phyloP scores from a whole-genome alignment of 78 protist species.

The Emiliania huxleyi region DNA sequence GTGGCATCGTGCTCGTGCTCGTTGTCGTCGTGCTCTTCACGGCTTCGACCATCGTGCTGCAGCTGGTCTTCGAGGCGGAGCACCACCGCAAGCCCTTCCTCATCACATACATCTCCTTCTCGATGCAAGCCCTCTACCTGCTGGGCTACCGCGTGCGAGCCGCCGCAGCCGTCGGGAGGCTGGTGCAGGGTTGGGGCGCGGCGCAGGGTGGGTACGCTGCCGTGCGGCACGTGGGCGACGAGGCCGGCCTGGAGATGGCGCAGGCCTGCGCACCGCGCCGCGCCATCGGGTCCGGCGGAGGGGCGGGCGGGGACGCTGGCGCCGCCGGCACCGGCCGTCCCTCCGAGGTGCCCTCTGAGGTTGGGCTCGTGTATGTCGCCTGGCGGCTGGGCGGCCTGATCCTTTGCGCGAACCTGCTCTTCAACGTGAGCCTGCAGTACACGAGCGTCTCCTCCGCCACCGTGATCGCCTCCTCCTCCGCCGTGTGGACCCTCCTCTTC shows the following conservation, averaged over 20 bases:
- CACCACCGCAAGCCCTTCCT: not conserved
- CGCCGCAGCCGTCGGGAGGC: too few species aligned
- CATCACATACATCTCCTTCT: not conserved
- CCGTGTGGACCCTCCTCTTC: slow-evolving; percentile 37
- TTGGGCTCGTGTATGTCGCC: not conserved
- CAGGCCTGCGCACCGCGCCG: too few species aligned
- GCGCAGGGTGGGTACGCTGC: too few species aligned
- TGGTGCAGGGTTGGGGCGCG: too few species aligned
- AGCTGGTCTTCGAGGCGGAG: not conserved
- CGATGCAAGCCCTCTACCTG: not conserved
- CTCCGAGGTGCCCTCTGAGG: not conserved
- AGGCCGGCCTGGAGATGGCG: too few species aligned
- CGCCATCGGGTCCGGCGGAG: too few species aligned
- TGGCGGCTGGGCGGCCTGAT: not conserved
- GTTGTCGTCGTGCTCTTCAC: not conserved
- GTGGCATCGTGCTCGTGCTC: not conserved
- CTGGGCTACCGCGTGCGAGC: not conserved
- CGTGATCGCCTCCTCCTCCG: slow-evolving; percentile 29
- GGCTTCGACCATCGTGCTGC: not conserved
- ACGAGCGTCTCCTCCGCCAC: slow-evolving; percentile 55
- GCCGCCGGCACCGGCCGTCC: too few species aligned
- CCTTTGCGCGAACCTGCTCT: slow-evolving; percentile 41
- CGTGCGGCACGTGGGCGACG: too few species aligned
- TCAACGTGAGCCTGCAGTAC: slow-evolving; percentile 21
- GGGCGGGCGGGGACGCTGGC: too few species aligned